Conservation (phyloP, 2,329 filamentous ascomycete species). For the Dactylellina drechsleri region DNA sequence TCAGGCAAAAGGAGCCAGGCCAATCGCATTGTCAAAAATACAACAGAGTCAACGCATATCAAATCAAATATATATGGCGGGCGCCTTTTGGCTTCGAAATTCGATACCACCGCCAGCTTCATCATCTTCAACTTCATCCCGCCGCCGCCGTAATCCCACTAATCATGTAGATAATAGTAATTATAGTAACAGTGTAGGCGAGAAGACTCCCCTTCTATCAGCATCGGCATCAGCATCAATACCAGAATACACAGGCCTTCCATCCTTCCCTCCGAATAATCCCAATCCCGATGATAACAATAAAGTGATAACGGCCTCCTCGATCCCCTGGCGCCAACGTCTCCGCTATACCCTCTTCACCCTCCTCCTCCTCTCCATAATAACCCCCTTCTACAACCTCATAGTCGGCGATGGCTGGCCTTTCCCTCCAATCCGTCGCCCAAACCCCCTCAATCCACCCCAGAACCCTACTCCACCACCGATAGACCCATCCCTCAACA, state of each 20-base stretch:
- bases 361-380: constrained; percentile 16
- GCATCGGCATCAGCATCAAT: neutral
- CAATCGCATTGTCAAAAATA: constrained; percentile 11
- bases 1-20: neutral
- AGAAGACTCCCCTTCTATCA: constrained; percentile 33
- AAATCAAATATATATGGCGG: constrained; percentile 22
- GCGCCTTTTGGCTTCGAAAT: constrained; percentile 37
- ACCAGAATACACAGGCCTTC: neutral
- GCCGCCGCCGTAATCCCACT: neutral
- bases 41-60: constrained; percentile 49
- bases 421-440: neutral
- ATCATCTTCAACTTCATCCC: constrained; percentile 7
- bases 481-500: constrained; percentile 14
- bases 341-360: constrained; percentile 18
- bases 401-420: neutral
- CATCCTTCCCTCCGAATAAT: neutral
- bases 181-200: constrained; percentile 8
- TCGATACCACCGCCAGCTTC: constrained; percentile 6
- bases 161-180: neutral
- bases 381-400: constrained; percentile 11
- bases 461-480: constrained; percentile 14
- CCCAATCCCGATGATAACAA: too few species aligned
- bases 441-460: constrained; percentile 9
- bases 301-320: neutral
- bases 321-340: constrained; percentile 9